Conservation (phyloP, 768 basidiomycete species). For the Termitomyces sp. region DNA sequence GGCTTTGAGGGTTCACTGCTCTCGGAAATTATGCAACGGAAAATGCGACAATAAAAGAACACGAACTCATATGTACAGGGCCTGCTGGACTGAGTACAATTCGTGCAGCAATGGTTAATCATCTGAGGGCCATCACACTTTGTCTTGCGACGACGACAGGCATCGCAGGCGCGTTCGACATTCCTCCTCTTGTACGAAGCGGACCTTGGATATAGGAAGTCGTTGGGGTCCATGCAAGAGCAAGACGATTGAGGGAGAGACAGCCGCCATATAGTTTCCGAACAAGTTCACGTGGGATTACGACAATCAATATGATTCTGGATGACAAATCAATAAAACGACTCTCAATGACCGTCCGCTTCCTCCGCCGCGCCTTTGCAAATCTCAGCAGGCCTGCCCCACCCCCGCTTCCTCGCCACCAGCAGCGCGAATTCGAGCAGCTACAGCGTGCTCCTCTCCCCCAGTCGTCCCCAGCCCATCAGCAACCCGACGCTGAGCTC, state of each 20-base stretch:
- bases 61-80: conserved; percentile 58
- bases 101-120: conserved; percentile 48
- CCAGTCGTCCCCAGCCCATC: conserved; percentile 6
- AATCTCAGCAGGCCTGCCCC: conserved; percentile 59
- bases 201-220: neutral
- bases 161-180: conserved; percentile 55
- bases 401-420: conserved; percentile 64
- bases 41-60: neutral
- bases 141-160: conserved; percentile 53
- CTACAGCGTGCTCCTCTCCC: conserved; percentile 53
- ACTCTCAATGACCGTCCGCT: neutral
- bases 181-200: conserved; percentile 33
- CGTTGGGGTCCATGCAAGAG: conserved; percentile 11
- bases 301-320: conserved; percentile 2
- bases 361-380: neutral
- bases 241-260: conserved; percentile 4
- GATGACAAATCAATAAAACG: neutral
- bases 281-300: conserved; percentile 11
- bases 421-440: conserved; percentile 87
- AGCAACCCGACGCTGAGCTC: conserved; percentile 31
- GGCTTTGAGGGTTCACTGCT: conserved; percentile 59
- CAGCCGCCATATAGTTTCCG: conserved; percentile 10
- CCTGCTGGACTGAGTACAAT: conserved; percentile 46
- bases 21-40: neutral
- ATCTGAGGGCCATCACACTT: conserved; percentile 57